Base-by-base conservation (phyloP, 805 yeast species). In the Wickerhamiella azyma region DNA sequence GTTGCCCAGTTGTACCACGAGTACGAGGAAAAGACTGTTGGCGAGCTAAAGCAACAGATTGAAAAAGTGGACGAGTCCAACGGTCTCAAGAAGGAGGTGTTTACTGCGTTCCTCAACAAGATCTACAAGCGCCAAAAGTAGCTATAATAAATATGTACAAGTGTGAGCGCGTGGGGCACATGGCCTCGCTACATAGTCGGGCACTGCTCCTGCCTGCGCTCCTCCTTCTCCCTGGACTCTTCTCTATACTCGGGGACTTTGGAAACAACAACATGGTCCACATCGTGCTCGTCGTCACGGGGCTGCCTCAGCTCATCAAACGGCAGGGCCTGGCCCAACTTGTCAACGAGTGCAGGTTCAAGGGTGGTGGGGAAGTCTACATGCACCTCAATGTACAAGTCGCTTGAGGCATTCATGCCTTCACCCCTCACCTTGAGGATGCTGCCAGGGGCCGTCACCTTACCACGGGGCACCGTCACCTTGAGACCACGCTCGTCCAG, bases 51-150 rank as follows among this genome's bases (percentile, higher is more conserved):
- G 57, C 62, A 62, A 35, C 71, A 76, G 61, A 92, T 92, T 53
- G 73, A 72, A n/a, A 57, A 71, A 26, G 66, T 83, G 48, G 97
- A 92, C 60, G 97, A 89, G 67, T 70, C 82, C 18, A 77, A 94
- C 59, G 98, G 98, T n/a, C 83, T 92, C 67, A 89, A 85, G 67
- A 76, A 74, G 53, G 81, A 79, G 39, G 96, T 85, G n/a, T 71
- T 92, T 55, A 74, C 84, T 26, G 77, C 77, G 4, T 92, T 92
- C 71, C 75, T 92, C 59, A 72, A 76, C 63, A 92, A 92, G 69
- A 83, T 92, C 58, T 92, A 92, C 78, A 88, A 86, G 71, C 83
- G 99, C 65, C 75, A 79, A 52, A 92, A 89, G 70, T 89, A 76
- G 55, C 10, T 13, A 7, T 4, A n/a, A 14, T 32, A n/a, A 32